These are phyloP conservation scores for Ceratobasidium sp. DNA, from an alignment of 1,284 basidiomycete species.

Conservation along the genomic window DNA sequence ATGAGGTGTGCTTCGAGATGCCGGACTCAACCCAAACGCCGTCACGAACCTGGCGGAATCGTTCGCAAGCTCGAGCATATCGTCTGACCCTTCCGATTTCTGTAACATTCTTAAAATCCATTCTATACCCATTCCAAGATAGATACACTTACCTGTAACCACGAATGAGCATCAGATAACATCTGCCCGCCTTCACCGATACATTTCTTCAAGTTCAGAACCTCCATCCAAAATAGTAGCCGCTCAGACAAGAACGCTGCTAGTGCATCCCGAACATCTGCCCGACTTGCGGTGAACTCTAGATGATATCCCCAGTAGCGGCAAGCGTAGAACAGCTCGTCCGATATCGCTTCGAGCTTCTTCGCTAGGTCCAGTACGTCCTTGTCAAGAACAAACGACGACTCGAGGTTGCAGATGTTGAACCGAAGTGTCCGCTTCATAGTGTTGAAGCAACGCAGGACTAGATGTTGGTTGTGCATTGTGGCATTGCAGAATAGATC, in stretches of 20 bases:
- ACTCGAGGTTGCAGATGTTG: constrained; percentile 14
- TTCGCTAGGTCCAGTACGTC: not conserved
- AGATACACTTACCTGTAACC: not conserved
- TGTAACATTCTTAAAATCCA: no score
- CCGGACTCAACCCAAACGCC: not conserved
- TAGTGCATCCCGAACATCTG: not conserved
- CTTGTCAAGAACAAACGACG: not conserved
- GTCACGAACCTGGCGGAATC: no score
- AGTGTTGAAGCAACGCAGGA: not conserved
- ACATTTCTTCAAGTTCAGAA: not conserved
- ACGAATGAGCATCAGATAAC: not conserved
- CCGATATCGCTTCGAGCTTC: not conserved
- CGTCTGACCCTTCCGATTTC: no score
- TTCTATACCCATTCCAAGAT: no score
- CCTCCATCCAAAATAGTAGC: constrained; percentile 19
- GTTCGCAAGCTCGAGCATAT: no score
- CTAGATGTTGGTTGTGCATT: not conserved
- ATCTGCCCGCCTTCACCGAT: no score
- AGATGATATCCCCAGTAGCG: constrained; percentile 9
- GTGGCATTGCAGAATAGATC: not conserved
- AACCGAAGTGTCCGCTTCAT: constrained; percentile 1
- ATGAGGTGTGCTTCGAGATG: constrained; percentile 14
- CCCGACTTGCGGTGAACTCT: no score
- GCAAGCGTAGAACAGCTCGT: not conserved
- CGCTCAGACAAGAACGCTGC: not conserved